Evolutionary conservation across 2,329 filamentous ascomycete genomes (phyloP).

Genomic region (Talaromyces islandicus): DNA sequence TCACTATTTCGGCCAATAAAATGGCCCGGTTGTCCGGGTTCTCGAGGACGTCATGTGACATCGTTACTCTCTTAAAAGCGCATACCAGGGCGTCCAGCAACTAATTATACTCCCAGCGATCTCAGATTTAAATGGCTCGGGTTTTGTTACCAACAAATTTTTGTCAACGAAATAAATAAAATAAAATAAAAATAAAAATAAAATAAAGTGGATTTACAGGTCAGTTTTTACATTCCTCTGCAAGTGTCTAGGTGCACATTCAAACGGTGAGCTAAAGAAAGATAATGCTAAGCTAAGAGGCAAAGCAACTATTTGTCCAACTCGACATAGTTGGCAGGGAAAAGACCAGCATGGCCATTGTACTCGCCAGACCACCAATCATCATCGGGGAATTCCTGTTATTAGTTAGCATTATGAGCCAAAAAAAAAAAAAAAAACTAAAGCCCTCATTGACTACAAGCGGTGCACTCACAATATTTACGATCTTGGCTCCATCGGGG

Average conservation of each 20-base stretch:
- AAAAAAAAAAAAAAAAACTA: neutral
- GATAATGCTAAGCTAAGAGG: neutral
- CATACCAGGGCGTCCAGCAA: neutral
- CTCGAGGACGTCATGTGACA: neutral
- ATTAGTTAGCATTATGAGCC: neutral
- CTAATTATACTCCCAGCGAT: neutral
- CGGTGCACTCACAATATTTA: slow-evolving; percentile 59
- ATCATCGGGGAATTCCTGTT: slow-evolving; percentile 87
- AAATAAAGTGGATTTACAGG: neutral
- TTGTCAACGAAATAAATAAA: no score
- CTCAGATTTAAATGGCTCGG: neutral
- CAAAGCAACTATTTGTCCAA: slow-evolving; percentile 25
- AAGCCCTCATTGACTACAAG: neutral
- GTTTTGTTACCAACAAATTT: no score
- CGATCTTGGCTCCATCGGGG: slow-evolving; percentile 79
- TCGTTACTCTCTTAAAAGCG: no score
- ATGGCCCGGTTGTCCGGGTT: neutral
- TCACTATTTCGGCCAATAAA: neutral
- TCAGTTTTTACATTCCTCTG: neutral
- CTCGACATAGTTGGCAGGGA: slow-evolving; percentile 54
- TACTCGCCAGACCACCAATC: slow-evolving; percentile 98
- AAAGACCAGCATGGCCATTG: slow-evolving; percentile 72
- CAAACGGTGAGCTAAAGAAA: neutral
- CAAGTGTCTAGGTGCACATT: neutral
- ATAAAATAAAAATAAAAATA: neutral